These are phyloP conservation scores for Suillus subalutaceus DNA, from an alignment of 768 basidiomycete genomes.

Conservation along the genomic window DNA sequence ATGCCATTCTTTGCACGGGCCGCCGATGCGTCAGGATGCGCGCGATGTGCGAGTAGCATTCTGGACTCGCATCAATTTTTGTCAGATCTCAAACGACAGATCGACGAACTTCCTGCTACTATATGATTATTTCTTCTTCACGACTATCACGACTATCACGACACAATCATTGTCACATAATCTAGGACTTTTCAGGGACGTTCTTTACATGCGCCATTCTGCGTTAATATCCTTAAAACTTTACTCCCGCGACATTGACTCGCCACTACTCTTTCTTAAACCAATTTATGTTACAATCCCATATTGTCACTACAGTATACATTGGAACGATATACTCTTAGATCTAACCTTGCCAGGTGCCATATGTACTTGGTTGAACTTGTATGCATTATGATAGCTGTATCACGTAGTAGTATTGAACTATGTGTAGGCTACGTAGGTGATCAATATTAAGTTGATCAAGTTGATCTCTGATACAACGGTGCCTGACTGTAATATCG, in stretches of 20 bases:
- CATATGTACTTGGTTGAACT: background rate
- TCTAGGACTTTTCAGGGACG: background rate
- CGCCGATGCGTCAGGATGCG: conserved; percentile 54
- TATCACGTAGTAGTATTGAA: no score
- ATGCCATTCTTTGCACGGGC: conserved; percentile 59
- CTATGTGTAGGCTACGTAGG: background rate
- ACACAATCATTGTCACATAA: background rate
- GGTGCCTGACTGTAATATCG: no score
- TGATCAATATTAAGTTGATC: background rate
- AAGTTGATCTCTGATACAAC: no score
- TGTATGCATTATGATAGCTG: background rate
- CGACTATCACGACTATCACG: conserved; percentile 4
- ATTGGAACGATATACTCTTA: background rate
- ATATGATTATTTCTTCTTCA: conserved; percentile 30
- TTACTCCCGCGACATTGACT: background rate
- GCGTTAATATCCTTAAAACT: background rate
- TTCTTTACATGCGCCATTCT: background rate
- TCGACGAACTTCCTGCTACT: conserved; percentile 54
- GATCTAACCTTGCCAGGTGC: background rate
- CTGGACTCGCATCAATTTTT: conserved; percentile 63
- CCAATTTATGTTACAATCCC: no score
- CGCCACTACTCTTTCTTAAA: no score
- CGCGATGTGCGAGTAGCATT: conserved; percentile 68
- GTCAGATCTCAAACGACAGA: conserved; percentile 52
- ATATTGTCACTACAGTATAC: background rate